phyloP scores from a whole-genome alignment of 2,329 filamentous ascomycete species.

The Trichoderma breve region DNA sequence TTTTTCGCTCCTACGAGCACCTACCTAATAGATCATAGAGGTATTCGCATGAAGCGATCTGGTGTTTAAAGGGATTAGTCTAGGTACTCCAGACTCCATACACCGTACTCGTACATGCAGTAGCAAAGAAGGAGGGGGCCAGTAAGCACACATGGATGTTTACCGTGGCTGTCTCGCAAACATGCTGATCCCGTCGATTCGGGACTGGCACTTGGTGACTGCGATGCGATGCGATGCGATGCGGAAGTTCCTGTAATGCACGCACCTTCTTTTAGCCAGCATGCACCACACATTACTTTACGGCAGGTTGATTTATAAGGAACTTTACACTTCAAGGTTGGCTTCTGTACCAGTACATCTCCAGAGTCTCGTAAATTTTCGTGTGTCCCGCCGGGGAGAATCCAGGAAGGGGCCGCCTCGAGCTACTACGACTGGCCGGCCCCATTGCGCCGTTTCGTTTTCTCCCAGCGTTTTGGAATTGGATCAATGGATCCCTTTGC shows the following conservation, averaged over 20 bases:
- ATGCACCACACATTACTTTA: background rate
- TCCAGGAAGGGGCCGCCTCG: background rate
- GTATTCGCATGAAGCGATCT: background rate
- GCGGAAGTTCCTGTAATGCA: background rate
- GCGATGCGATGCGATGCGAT: background rate
- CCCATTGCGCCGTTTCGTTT: background rate
- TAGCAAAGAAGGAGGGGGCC: background rate
- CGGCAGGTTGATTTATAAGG: background rate
- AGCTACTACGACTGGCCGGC: background rate
- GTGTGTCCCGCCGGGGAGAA: background rate
- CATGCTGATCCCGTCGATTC: constrained; percentile 14
- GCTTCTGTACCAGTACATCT: background rate
- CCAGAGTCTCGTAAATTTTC: background rate
- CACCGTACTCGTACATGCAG: background rate
- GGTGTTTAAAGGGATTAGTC: background rate
- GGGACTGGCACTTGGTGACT: background rate
- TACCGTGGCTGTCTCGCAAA: background rate
- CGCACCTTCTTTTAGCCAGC: background rate
- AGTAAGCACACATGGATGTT: background rate
- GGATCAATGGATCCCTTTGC: background rate
- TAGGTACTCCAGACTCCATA: background rate
- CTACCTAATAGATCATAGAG: background rate
- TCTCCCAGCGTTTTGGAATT: background rate
- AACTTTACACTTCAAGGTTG: background rate
- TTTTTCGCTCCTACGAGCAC: background rate